phyloP scores from a whole-genome alignment of 1,284 basidiomycete species.

The Leccinum subfulvum region DNA sequence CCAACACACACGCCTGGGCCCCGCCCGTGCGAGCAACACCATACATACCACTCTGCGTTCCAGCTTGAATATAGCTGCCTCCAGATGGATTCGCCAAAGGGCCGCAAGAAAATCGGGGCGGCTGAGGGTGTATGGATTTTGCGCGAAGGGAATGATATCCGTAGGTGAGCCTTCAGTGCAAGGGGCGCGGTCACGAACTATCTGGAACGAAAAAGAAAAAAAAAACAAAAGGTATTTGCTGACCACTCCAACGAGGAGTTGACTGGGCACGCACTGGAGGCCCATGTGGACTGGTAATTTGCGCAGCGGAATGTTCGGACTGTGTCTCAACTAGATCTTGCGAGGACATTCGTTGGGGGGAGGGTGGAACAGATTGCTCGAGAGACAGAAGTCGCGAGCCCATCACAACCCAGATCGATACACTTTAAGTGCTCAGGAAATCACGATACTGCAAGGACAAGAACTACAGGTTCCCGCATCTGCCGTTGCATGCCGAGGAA shows the following conservation, averaged over 20 bases:
- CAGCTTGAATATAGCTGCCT: constrained; percentile 21
- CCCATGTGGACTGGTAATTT: background rate
- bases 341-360: constrained; percentile 4
- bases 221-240: background rate
- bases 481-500: constrained; percentile 20
- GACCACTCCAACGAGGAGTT: background rate
- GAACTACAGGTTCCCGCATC: background rate
- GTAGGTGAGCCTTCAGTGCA: background rate
- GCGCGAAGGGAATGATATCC: background rate
- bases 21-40: background rate
- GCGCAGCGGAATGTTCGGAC: constrained; percentile 2
- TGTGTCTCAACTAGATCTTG: background rate
- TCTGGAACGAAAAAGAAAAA: background rate
- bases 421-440: constrained; percentile 18
- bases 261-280: background rate
- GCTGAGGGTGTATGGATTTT: background rate
- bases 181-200: background rate
- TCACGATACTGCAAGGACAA: constrained; percentile 4
- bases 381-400: background rate
- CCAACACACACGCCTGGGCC: background rate
- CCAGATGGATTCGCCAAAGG: constrained; percentile 22
- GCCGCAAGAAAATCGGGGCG: constrained; percentile 16
- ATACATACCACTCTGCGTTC: constrained; percentile 32
- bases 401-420: constrained; percentile 9
- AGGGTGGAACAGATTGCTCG: background rate